Conservation (phyloP, 148 eudicot species). For the Amaranthus palmeri region DNA sequence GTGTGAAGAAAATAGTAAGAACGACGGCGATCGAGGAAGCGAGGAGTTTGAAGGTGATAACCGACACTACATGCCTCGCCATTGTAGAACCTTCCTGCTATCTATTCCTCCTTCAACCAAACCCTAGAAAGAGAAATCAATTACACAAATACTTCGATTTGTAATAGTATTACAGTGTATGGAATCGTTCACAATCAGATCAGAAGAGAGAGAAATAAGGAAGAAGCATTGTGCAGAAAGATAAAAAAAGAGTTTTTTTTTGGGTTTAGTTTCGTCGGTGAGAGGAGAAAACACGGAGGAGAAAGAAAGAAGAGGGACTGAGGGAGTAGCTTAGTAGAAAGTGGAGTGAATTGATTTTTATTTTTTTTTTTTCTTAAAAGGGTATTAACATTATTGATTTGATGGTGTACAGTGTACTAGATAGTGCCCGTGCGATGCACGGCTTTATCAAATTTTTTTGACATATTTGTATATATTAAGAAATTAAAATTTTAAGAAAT, state of each 20-base stretch:
- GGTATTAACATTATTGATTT: no score
- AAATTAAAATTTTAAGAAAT: no score
- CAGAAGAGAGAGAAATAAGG: neutral
- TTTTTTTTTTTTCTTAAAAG: no score
- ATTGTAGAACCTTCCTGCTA: neutral
- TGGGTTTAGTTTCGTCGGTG: conserved; percentile 1
- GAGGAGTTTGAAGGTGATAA: conserved; percentile 24
- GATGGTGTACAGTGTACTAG: no score
- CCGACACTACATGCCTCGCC: conserved; percentile 25
- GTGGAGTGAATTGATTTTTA: no score
- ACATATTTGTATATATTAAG: no score
- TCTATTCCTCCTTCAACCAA: neutral
- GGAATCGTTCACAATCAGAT: neutral
- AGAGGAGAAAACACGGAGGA: neutral
- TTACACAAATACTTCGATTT: neutral
- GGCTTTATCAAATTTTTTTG: no score
- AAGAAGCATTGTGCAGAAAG: neutral
- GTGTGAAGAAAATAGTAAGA: conserved; percentile 26
- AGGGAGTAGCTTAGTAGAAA: no score
- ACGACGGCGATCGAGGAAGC: conserved; percentile 28
- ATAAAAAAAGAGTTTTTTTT: neutral
- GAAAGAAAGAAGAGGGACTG: neutral
- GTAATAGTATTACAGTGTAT: neutral
- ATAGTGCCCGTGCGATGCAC: no score
- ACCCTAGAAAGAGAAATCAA: neutral